A percentile compares a stretch with the other conserved stretches of the same genome.
phyloP scores from a whole-genome alignment of 2,329 filamentous ascomycete genomes.

The Chaetomium sp. region DNA sequence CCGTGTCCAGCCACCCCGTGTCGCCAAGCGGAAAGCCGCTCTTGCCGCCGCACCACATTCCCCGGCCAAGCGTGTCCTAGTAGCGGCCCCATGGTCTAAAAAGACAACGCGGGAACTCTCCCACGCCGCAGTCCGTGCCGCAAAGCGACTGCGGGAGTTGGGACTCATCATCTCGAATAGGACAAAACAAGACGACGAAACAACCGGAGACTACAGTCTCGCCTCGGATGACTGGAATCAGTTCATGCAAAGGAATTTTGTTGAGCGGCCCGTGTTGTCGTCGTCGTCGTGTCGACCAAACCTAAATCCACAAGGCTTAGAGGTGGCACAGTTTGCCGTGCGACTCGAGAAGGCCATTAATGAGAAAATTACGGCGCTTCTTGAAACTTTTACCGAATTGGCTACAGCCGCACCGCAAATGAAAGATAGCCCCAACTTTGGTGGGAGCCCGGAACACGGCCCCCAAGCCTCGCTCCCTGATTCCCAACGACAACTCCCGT shows the following conservation, averaged over 20 bases:
- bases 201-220: constrained; percentile 15
- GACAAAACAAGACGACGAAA: neutral
- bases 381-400: neutral
- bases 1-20: constrained; percentile 18
- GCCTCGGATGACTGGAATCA: constrained; percentile 12
- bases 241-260: constrained; percentile 8
- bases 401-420: neutral
- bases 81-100: neutral
- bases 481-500: too few relatives aligned
- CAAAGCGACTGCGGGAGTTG: neutral
- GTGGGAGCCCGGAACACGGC: too few relatives aligned
- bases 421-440: too few relatives aligned
- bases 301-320: constrained; percentile 3
- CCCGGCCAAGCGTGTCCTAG: neutral
- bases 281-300: neutral
- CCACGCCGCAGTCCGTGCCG: neutral
- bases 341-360: constrained; percentile 8
- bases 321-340: constrained; percentile 11
- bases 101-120: neutral
- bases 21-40: constrained; percentile 15
- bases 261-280: too few relatives aligned
- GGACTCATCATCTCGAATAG: neutral
- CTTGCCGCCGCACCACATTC: neutral
- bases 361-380: neutral
- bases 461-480: too few relatives aligned